These are phyloP conservation scores for Gentiana macrophylla DNA, from an alignment of 257 asterid species.

Conservation along the genomic window DNA sequence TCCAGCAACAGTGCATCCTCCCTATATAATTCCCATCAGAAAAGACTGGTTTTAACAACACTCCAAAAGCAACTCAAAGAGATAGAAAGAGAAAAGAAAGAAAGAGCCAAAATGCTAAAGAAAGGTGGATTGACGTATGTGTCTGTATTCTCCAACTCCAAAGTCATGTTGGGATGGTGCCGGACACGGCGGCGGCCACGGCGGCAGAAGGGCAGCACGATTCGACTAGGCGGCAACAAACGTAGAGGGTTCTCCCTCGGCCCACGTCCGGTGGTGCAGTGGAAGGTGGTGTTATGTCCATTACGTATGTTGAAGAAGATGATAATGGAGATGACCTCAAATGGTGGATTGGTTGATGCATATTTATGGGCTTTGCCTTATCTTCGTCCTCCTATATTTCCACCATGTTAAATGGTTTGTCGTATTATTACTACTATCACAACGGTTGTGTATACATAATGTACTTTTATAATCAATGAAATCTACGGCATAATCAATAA, in stretches of 20 bases:
- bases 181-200: constrained; percentile 20
- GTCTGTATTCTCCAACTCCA: constrained; percentile 34
- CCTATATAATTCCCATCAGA: constrained; percentile 3
- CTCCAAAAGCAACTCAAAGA: neutral
- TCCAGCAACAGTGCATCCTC: constrained; percentile 4
- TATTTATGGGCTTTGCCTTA: constrained; percentile 47
- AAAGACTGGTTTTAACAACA: neutral
- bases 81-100: too few species aligned
- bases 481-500: too few species aligned
- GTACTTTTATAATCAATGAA: too few species aligned
- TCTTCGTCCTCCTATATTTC: constrained; percentile 50
- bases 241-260: constrained; percentile 49
- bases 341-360: constrained; percentile 39
- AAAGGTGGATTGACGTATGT: constrained; percentile 17
- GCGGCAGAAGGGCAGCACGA: constrained; percentile 36
- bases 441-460: too few species aligned
- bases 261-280: constrained; percentile 39
- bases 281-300: constrained; percentile 37
- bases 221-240: constrained; percentile 42
- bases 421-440: too few species aligned
- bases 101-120: constrained; percentile 22
- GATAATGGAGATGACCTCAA: constrained; percentile 30
- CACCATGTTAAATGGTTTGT: constrained; percentile 26
- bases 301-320: constrained; percentile 40
- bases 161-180: constrained; percentile 36